A percentile compares a stretch with the other conserved stretches of the same genome.
phyloP scores from a whole-genome alignment of 2,329 filamentous ascomycete species.

The Tolypocladium sp. region DNA sequence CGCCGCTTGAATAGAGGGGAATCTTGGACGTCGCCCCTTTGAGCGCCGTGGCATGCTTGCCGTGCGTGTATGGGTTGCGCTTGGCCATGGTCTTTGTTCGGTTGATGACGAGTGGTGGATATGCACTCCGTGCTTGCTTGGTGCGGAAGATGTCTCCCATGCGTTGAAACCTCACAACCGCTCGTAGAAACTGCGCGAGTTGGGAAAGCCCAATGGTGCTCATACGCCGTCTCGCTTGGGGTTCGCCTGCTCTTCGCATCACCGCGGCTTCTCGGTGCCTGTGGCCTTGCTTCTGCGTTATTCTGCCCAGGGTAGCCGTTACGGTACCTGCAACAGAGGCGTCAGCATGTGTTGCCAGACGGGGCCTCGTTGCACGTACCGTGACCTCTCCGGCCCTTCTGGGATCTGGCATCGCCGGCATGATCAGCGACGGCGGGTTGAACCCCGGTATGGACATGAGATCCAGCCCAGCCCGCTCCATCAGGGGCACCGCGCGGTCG shows the following conservation, averaged over 20 bases:
- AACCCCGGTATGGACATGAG: background rate
- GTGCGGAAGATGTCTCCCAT: background rate
- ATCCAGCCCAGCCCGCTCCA: background rate
- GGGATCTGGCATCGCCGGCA: background rate
- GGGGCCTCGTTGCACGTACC: background rate
- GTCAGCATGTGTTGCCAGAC: background rate
- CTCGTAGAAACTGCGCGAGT: background rate
- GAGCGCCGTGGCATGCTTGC: background rate
- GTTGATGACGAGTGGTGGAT: background rate
- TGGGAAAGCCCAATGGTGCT: background rate
- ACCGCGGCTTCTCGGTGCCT: background rate
- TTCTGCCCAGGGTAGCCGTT: background rate
- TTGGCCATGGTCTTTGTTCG: background rate
- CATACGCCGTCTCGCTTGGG: background rate
- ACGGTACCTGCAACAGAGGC: background rate
- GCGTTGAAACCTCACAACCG: background rate
- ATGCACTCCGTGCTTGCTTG: background rate
- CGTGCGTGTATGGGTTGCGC: background rate
- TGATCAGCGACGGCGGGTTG: no score
- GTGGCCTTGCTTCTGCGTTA: background rate
- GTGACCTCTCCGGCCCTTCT: no score
- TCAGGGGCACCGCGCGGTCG: constrained; percentile 14
- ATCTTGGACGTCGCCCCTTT: background rate
- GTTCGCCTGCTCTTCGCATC: background rate
- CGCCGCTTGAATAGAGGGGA: background rate